These are phyloP conservation scores for Linnemannia elongata DNA, from an alignment of 192 early-diverging fungal species.

Conservation along the genomic window DNA sequence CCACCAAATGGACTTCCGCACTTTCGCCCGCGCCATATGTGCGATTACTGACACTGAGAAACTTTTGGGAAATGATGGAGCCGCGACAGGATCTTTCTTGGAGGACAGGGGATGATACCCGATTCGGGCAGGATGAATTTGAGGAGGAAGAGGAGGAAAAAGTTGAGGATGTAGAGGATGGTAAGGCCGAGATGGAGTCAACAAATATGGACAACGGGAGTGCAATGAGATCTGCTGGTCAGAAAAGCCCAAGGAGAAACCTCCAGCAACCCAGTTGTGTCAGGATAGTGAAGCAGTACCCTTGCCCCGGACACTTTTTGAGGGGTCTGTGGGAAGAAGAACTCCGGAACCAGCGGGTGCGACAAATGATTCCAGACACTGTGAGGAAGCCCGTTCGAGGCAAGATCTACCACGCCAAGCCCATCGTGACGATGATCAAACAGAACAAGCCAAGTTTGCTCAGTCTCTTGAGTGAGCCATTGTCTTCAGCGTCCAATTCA, in stretches of 20 bases:
- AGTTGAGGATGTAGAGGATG: neutral
- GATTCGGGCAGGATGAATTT: neutral
- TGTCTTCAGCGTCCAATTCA: neutral
- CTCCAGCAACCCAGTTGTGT: neutral
- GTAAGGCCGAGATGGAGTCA: neutral
- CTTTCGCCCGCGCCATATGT: constrained; percentile 48
- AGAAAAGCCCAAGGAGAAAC: neutral
- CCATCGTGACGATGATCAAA: constrained; percentile 11
- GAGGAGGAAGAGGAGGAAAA: neutral
- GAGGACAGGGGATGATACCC: neutral
- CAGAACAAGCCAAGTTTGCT: neutral
- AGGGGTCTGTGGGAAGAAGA: constrained; percentile 52
- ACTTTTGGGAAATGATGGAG: constrained; percentile 54
- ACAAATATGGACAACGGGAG: neutral
- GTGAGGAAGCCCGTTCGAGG: constrained; percentile 34
- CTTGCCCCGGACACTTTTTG: constrained; percentile 25
- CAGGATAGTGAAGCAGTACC: constrained; percentile 21
- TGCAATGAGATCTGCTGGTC: neutral
- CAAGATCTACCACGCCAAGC: constrained; percentile 40
- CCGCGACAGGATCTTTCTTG: constrained; percentile 21
- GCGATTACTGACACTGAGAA: constrained; percentile 24
- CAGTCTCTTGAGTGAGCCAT: neutral
- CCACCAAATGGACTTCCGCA: constrained; percentile 46
- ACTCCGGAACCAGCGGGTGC: constrained; percentile 16
- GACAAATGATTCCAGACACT: constrained; percentile 52